Evolutionary conservation across 306 rosid species (phyloP), one percentile per base, ranked within the genome.

Genomic region (Cyamopsis tetragonoloba): DNA sequence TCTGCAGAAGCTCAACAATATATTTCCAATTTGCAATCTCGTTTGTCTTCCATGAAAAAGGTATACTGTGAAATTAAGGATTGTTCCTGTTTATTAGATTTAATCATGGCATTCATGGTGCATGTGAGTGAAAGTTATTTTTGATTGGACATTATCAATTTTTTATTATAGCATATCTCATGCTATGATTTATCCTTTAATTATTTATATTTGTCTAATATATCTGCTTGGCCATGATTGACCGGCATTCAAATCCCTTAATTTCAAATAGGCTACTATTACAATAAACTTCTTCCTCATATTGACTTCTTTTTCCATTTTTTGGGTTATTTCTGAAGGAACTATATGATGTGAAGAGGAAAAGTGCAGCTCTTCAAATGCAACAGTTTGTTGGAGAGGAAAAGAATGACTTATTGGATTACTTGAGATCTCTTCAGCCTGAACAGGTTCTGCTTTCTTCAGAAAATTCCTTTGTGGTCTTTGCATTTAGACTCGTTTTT

Each of bases 361-460:
- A 89, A 79, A 88, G 77, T 79, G 97, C 85, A n/a, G 96, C 97
- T 46, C 90, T 92, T 57, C 89, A 93, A 73, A 93, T 90, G 96
- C 97, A 93, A 69, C 96, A 86, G 79, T 93, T 90, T 85, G 97
- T 90, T 62, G 95, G 96, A 51, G 97, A 93, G 78, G 97, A 93
- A 73, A 86, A 88, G 82, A 93, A 93, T 80, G 95, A 93, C 77
- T 75, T 93, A 63, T 72, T 93, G 77, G 97, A 93, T 74, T 93
- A 90, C 84, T 68, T 93, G 85, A 84, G 99, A 83, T 93, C 97
- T 24, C 88, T 93, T 79, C 86, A 85, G 71, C 97, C 99, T 12
- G 95, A 88, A 79, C 88, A 93, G 99, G 99, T 90, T 66, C 54
- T 56, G 9, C 49, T 44, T 20, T 42, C 32, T 44, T 26, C 15